Evolutionary conservation across 2,329 filamentous ascomycete genomes (phyloP), one percentile per base, ranked within the genome.

Genomic region (Cladosporium sphaerospermum): DNA sequence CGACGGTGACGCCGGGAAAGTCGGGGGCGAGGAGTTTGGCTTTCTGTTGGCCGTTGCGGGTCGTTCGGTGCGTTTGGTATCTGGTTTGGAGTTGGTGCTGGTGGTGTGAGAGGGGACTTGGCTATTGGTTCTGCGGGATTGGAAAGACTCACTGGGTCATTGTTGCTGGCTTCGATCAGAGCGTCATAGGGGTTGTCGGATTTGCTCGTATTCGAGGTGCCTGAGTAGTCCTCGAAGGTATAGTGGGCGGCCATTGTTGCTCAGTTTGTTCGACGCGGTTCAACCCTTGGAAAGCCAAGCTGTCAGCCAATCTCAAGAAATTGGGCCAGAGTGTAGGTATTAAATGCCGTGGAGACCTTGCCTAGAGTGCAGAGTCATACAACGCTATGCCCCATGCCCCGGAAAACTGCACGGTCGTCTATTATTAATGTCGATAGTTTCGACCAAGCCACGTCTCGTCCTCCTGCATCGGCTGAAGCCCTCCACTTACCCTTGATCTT

Each of bases 181-280:
- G 84, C 82, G 59, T 88, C 78, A 66, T 91, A 93, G 1, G 88
- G 89, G 60, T 93, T 95, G 64, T 81, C 79, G 41, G 73, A 75
- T 16, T 59, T 58, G 41, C 45, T 55, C 14, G 36, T 47, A 7
- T 37, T 56, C 7, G 48, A 54, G 5, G 59, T 55, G 18, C 66
- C 66, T 9, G 65, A 67, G 18, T 64, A 59, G 51, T 69, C 67
- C 54, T 68, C 65, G 53, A 68, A 68, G 3, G 66, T 68, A 55
- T 69, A 69, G 53, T 60, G 66, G 8, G 66, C 61, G 9, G 64
- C 64, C 66, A 69, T 69, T 32, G 34, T 40, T 9, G 44, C 23
- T 28, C 7, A 7, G 23, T 5, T 28, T 28, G 23, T 28, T 28
- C 23, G 7, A 28, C 23, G 23, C 23, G 2, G 23, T 5, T 28